Percentiles rank a stretch among this genome's conserved stretches.
phyloP scores from a whole-genome alignment of 805 yeast species.

The Starmera caribaea region DNA sequence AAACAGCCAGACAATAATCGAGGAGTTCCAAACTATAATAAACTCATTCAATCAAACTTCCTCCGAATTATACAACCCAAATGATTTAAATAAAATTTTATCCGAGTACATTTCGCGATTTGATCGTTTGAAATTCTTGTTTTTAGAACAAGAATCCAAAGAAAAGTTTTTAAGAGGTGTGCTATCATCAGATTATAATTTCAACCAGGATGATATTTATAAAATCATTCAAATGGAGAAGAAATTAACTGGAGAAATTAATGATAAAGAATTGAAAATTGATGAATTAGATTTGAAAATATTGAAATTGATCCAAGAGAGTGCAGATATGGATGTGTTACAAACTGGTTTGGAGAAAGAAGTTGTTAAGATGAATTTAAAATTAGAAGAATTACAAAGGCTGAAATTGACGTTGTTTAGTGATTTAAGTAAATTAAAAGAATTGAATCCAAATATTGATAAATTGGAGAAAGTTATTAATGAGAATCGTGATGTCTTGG shows the following conservation, averaged over 20 bases:
- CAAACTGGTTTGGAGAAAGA: conserved; percentile 9
- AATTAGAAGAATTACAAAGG: neutral
- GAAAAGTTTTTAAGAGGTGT: conserved; percentile 53
- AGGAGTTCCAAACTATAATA: too few relatives aligned
- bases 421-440: neutral
- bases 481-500: conserved; percentile 2
- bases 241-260: conserved; percentile 19
- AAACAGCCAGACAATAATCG: too few relatives aligned
- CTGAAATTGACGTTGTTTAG: neutral
- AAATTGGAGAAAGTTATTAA: neutral
- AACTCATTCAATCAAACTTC: neutral
- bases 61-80: conserved; percentile 19
- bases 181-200: conserved; percentile 21
- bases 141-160: conserved; percentile 63
- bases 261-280: conserved; percentile 16
- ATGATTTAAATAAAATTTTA: conserved; percentile 25
- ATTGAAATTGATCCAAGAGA: neutral
- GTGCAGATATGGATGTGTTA: conserved; percentile 4
- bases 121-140: conserved; percentile 51
- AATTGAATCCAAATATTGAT: neutral
- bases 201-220: conserved; percentile 26
- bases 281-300: conserved; percentile 2
- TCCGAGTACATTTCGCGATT: conserved; percentile 30
- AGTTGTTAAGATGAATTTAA: conserved; percentile 1
- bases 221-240: conserved; percentile 18